Evolutionary conservation across 108 stramenopile genomes (phyloP).

Genomic region (Discostella pseudostelligera): DNA sequence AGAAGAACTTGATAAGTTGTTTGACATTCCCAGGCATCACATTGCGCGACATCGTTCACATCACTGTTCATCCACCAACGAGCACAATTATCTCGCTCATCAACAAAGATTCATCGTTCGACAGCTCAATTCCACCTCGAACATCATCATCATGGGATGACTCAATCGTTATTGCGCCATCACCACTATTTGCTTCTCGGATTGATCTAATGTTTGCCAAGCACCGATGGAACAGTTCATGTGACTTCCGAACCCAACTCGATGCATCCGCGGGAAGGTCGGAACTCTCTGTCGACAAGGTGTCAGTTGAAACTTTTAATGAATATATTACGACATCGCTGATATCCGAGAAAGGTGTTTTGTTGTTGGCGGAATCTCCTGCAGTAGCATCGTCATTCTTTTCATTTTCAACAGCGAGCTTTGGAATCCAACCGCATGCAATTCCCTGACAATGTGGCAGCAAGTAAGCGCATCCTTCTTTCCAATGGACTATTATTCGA

Average conservation of each 20-base stretch:
- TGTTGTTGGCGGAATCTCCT: neutral
- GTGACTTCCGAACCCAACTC: no score
- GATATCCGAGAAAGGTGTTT: no score
- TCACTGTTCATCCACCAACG: neutral
- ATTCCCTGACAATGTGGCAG: conserved; percentile 54
- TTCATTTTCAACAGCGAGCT: neutral
- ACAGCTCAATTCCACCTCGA: neutral
- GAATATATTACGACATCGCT: conserved; percentile 4
- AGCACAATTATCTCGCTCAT: conserved; percentile 13
- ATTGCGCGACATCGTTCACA: no score
- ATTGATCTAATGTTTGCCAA: neutral
- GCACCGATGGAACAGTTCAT: conserved; percentile 2
- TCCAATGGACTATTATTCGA: conserved; percentile 49
- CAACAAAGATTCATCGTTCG: neutral
- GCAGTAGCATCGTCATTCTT: conserved; percentile 3
- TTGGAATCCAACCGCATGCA: conserved; percentile 69
- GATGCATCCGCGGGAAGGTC: no score
- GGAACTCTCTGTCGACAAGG: neutral
- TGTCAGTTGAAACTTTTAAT: neutral
- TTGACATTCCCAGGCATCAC: no score
- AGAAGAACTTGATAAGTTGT: no score
- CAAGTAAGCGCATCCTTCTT: conserved; percentile 50
- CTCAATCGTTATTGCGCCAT: neutral
- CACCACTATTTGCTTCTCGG: neutral
- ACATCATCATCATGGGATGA: neutral